Percentiles rank a stretch among this genome's conserved stretches.
Conservation (phyloP, 2,329 filamentous ascomycete genomes). For the Fusarium oligoseptatum region DNA sequence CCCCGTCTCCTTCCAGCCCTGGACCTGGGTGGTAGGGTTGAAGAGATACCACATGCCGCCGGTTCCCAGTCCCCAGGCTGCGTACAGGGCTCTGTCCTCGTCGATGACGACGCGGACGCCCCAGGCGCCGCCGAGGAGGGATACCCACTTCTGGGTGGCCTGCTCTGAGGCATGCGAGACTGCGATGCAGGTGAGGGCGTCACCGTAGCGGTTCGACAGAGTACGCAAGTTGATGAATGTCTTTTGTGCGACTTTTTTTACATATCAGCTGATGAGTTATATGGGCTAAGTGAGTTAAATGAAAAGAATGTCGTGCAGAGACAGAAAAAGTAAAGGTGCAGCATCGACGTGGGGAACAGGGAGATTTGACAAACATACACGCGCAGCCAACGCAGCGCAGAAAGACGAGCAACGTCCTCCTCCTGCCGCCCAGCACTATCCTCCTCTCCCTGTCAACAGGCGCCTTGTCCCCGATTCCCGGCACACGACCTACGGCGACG, state of each 20-base stretch:
- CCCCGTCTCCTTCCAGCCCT: conserved; percentile 67
- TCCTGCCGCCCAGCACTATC: conserved; percentile 59
- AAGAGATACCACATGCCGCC: conserved; percentile 65
- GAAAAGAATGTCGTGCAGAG: background rate
- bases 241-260: conserved; percentile 64
- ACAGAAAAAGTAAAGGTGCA: background rate
- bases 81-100: conserved; percentile 68
- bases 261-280: background rate
- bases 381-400: conserved; percentile 68
- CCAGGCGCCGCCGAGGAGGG: conserved; percentile 69
- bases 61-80: conserved; percentile 70
- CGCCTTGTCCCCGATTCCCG: conserved; percentile 62
- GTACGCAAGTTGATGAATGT: conserved; percentile 69
- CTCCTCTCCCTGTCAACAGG: conserved; percentile 62
- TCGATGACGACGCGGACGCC: conserved; percentile 68
- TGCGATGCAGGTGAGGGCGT: conserved; percentile 66
- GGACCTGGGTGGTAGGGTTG: conserved; percentile 65
- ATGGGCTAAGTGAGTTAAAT: background rate
- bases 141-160: conserved; percentile 69
- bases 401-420: conserved; percentile 63
- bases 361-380: conserved; percentile 55
- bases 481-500: conserved; percentile 60
- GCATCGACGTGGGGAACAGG: conserved; percentile 1
- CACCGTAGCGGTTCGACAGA: conserved; percentile 65
- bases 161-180: conserved; percentile 70